Evolutionary conservation across 805 yeast genomes (phyloP).

Genomic region (Metschnikowia cerradonensis): DNA sequence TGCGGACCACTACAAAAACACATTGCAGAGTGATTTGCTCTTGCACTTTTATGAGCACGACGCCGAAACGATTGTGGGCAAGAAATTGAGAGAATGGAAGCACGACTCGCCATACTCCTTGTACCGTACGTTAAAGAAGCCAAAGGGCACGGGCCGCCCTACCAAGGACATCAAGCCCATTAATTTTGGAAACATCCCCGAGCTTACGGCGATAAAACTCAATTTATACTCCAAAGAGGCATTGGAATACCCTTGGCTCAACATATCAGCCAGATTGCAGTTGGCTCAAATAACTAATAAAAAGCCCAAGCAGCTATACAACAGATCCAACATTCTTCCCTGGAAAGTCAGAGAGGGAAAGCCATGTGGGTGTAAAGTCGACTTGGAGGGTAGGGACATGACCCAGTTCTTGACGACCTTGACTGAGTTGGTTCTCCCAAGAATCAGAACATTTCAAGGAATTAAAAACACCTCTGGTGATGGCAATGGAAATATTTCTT

Average conservation of each 20-base stretch:
- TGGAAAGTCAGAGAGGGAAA: slow-evolving; percentile 87
- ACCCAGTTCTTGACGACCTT: slow-evolving; percentile 80
- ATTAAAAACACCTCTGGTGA: slow-evolving; percentile 77
- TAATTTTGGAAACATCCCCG: slow-evolving; percentile 68
- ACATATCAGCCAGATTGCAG: slow-evolving; percentile 72
- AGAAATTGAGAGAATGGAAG: slow-evolving; percentile 79
- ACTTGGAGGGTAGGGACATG: slow-evolving; percentile 75
- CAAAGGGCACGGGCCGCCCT: slow-evolving; percentile 70
- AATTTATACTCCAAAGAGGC: slow-evolving; percentile 77
- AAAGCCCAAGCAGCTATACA: slow-evolving; percentile 68
- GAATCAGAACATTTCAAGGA: slow-evolving; percentile 84
- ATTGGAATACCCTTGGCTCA: slow-evolving; percentile 63
- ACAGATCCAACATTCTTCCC: slow-evolving; percentile 73
- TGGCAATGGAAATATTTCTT: slow-evolving; percentile 75
- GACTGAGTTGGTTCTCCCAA: slow-evolving; percentile 89
- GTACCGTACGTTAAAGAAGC: slow-evolving; percentile 73
- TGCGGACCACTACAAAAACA: slow-evolving; percentile 68
- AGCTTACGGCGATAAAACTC: slow-evolving; percentile 59
- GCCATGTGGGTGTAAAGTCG: slow-evolving; percentile 86
- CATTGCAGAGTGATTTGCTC: slow-evolving; percentile 71
- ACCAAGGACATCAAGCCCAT: slow-evolving; percentile 71
- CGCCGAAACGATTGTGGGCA: slow-evolving; percentile 52
- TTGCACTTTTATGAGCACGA: slow-evolving; percentile 74
- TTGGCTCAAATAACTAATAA: slow-evolving; percentile 92
- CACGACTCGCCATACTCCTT: slow-evolving; percentile 84